Conservation (phyloP, 108 stramenopile genomes). For the Skeletonema potamos region DNA sequence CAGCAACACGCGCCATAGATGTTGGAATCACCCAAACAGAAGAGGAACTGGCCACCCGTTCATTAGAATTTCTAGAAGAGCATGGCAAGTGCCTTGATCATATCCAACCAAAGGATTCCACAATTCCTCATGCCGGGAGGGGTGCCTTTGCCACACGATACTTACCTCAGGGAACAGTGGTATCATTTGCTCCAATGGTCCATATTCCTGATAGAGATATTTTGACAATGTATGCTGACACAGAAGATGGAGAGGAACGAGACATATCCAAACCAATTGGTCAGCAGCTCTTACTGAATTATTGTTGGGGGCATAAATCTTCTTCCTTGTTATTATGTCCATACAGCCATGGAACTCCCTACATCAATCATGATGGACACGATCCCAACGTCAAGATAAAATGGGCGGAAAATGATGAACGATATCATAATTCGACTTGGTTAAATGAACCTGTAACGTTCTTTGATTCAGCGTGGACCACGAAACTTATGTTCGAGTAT, state of each 20-base stretch:
- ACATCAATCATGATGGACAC: slow-evolving; percentile 61
- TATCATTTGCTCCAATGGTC: slow-evolving; percentile 25
- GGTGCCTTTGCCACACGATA: slow-evolving; percentile 61
- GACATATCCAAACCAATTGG: slow-evolving; percentile 26
- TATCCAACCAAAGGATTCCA: slow-evolving; percentile 42
- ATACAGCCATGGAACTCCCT: slow-evolving; percentile 58
- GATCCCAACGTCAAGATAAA: slow-evolving; percentile 52
- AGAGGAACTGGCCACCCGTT: slow-evolving; percentile 5
- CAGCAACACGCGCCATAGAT: slow-evolving; percentile 15
- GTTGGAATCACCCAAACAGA: slow-evolving; percentile 9
- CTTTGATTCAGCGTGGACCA: slow-evolving; percentile 7
- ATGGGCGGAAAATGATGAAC: slow-evolving; percentile 30
- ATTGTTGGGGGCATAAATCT: slow-evolving; percentile 70
- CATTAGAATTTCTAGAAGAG: slow-evolving; percentile 50
- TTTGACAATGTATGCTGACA: slow-evolving; percentile 51
- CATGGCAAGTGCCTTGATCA: slow-evolving; percentile 64
- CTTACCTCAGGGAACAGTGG: slow-evolving; percentile 27
- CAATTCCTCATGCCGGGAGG: slow-evolving; percentile 57
- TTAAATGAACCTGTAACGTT: slow-evolving; percentile 24
- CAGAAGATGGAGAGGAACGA: slow-evolving; percentile 16
- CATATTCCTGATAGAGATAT: slow-evolving; percentile 33
- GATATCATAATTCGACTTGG: slow-evolving; percentile 29
- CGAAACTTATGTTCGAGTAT: slow-evolving; percentile 45
- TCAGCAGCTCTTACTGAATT: slow-evolving; percentile 67
- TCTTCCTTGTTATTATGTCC: slow-evolving; percentile 65